phyloP scores from a whole-genome alignment of 768 basidiomycete species.

The Coprinopsis strossmayeri region DNA sequence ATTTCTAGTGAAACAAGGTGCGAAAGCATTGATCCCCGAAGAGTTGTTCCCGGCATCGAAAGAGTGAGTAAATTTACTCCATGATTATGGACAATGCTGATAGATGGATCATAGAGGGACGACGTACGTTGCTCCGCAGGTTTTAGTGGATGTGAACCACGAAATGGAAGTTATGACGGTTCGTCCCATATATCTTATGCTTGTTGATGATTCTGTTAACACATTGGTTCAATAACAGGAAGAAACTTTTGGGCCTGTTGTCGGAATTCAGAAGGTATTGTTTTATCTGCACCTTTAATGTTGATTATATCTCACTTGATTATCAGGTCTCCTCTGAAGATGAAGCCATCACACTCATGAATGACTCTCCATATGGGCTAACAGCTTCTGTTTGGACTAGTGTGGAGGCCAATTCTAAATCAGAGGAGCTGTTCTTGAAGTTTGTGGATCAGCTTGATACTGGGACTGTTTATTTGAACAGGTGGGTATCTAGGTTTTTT shows the following conservation, averaged over 20 bases:
- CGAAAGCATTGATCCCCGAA: constrained; percentile 67
- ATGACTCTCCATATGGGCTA: constrained; percentile 92
- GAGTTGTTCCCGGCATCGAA: constrained; percentile 61
- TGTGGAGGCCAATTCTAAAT: constrained; percentile 48
- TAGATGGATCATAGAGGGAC: constrained; percentile 47
- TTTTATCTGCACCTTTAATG: not conserved
- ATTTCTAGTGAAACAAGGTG: constrained; percentile 63
- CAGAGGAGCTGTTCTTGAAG: constrained; percentile 58
- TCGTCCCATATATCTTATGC: constrained; percentile 8
- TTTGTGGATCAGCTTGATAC: constrained; percentile 71
- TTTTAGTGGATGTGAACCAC: constrained; percentile 85
- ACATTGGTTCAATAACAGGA: constrained; percentile 34
- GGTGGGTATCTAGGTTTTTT: constrained; percentile 34
- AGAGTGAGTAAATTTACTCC: constrained; percentile 37
- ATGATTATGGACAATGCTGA: constrained; percentile 1
- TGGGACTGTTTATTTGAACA: constrained; percentile 92
- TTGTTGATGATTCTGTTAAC: not conserved
- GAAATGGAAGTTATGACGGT: constrained; percentile 94
- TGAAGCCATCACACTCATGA: constrained; percentile 88
- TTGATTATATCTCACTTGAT: not conserved
- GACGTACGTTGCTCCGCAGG: constrained; percentile 86
- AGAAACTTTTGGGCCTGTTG: constrained; percentile 89
- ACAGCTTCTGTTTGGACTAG: constrained; percentile 96
- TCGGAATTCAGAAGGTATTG: constrained; percentile 81
- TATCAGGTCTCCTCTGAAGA: constrained; percentile 74